Conservation (phyloP, 208 protist genomes). For the Cochliopodium minus region DNA sequence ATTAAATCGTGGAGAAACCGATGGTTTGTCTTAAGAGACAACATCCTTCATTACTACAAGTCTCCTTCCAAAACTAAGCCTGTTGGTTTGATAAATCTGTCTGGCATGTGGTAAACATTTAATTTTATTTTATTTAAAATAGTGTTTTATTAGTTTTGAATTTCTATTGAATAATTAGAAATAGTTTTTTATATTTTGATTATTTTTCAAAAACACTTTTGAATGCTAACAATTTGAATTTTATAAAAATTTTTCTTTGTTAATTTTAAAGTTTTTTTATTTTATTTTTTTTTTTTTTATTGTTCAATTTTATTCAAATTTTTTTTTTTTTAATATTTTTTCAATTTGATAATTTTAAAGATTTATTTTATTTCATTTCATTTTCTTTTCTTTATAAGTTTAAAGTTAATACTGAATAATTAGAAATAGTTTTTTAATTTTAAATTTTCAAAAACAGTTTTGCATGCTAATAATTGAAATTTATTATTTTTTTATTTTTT, state of each 20-base stretch:
- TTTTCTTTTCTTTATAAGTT: conserved; percentile 1
- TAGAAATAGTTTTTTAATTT: too few species aligned
- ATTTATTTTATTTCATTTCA: conserved; percentile 3
- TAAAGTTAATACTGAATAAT: too few species aligned
- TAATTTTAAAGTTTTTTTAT: conserved; percentile 1
- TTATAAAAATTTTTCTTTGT: conserved; percentile 1
- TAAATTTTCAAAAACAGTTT: too few species aligned
- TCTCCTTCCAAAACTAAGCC: too few species aligned
- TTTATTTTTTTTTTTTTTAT: neutral
- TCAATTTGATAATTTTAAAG: too few species aligned
- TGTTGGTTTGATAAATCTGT: neutral
- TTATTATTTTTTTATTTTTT: too few species aligned
- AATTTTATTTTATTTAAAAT: conserved; percentile 1
- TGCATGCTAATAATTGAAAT: too few species aligned
- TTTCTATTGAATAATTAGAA: neutral
- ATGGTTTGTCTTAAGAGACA: neutral
- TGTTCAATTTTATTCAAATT: conserved; percentile 3
- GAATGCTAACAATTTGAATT: neutral
- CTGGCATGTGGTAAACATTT: neutral
- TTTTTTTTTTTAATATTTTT: conserved; percentile 5
- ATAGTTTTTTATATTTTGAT: neutral
- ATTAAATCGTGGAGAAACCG: too few species aligned
- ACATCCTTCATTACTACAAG: neutral
- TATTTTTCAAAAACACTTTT: neutral
- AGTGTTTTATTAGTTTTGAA: neutral